Percentiles rank a stretch among this genome's conserved stretches.
Evolutionary conservation across 1,284 basidiomycete genomes (phyloP).

Genomic region (Ustilago cynodontis): DNA sequence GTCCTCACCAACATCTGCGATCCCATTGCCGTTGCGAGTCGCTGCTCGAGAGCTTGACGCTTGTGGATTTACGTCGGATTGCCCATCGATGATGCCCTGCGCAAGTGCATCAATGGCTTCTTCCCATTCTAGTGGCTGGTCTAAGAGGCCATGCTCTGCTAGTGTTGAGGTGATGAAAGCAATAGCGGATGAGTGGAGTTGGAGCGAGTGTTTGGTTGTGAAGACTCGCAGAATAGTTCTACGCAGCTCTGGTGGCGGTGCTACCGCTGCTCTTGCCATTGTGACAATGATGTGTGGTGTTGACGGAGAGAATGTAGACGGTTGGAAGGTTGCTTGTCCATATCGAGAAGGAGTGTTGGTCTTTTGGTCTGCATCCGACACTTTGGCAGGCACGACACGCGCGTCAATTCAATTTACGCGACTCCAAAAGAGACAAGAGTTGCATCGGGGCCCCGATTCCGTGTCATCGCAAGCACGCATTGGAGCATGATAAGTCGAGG

Average conservation of each 20-base stretch:
- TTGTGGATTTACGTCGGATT: constrained; percentile 25
- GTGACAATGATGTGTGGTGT: not conserved
- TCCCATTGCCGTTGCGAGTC: not conserved
- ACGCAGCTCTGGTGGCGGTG: constrained; percentile 60
- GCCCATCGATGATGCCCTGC: constrained; percentile 59
- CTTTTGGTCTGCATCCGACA: constrained; percentile 3
- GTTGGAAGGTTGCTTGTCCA: not conserved
- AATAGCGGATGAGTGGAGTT: constrained; percentile 66
- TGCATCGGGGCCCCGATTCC: constrained; percentile 3
- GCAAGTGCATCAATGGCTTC: constrained; percentile 68
- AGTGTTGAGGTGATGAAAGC: constrained; percentile 63
- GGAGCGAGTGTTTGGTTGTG: constrained; percentile 64
- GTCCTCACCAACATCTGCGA: not conserved
- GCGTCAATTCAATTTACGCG: constrained; percentile 29
- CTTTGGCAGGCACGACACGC: constrained; percentile 11
- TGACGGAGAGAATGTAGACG: no score
- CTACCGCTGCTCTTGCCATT: not conserved
- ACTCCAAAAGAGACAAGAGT: not conserved
- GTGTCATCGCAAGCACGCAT: constrained; percentile 5
- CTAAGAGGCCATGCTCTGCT: constrained; percentile 59
- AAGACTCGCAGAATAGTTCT: constrained; percentile 61
- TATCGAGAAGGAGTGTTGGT: constrained; percentile 20
- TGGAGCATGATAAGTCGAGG: constrained; percentile 8
- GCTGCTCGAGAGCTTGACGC: constrained; percentile 5
- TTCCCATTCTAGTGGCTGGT: constrained; percentile 54